phyloP scores from a whole-genome alignment of 768 basidiomycete species.

The Leccinum rimulosum region DNA sequence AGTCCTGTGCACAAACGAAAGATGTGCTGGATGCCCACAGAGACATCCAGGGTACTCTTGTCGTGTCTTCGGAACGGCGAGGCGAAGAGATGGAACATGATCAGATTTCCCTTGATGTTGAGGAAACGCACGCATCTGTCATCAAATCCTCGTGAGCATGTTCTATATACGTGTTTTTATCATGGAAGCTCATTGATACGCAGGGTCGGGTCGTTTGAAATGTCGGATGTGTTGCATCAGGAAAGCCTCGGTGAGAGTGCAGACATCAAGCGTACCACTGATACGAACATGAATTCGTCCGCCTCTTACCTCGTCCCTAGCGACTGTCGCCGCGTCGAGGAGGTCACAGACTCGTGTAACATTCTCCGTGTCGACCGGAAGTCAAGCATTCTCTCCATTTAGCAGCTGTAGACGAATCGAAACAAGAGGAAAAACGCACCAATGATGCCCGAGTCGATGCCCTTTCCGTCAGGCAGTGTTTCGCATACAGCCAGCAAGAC shows the following conservation, averaged over 20 bases:
- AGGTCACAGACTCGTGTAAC: not conserved
- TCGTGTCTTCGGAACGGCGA: not conserved
- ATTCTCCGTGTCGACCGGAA: not conserved
- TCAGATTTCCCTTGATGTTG: not conserved
- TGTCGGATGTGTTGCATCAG: not conserved
- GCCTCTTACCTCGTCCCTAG: not conserved
- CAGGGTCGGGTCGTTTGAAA: conserved; percentile 1
- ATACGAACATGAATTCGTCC: not conserved
- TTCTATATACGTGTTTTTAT: not conserved
- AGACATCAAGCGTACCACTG: not conserved
- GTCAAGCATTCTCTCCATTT: not conserved
- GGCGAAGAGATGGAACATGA: not conserved
- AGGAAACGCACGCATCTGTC: not conserved
- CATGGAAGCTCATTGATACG: not conserved
- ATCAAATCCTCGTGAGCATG: conserved; percentile 1
- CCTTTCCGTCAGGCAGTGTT: not conserved
- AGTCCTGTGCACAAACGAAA: not conserved
- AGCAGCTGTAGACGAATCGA: not conserved
- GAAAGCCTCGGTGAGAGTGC: not conserved
- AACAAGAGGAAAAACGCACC: not conserved
- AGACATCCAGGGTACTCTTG: not conserved
- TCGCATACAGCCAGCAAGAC: not conserved
- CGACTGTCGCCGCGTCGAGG: not conserved
- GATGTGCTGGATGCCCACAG: not conserved
- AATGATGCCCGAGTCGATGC: not conserved